Base-by-base conservation (phyloP, 1,139 yeast genomes). In the Pichia sp. region DNA sequence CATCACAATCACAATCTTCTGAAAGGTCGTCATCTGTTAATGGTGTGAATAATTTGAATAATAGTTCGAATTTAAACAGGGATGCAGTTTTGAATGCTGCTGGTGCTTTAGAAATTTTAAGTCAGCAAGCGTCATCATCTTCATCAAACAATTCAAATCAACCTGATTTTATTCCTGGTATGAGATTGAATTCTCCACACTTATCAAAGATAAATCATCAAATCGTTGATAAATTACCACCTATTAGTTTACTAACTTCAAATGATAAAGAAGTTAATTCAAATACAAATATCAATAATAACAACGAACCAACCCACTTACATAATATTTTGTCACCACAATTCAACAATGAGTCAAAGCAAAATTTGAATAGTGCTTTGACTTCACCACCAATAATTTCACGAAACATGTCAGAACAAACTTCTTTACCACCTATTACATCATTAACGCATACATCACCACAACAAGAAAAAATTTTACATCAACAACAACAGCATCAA, bases 21-120 rank as follows among this genome's bases (percentile, higher is more conserved):
- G 70, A 67, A 51, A 57, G 68, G 49, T 61, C 65, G 8, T 60
- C 62, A 27, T 55, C 62, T 13, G 61, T 57, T 19, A 59, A 58
- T 42, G 39, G 45, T 14, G 13, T 16, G 2, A 49, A 46, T n/a
- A 54, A 45, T 43, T 42, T 62, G 16, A 60, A 22, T 39, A 36
- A 36, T 36, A 39, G 14, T 14, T 14, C 29, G 14, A 54, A 44
- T 43, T 43, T 63, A 18, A 60, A 63, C 19, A 59, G 64, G 47
- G 69, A 65, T 53, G 68, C 68, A 1, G 56, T 65, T 31, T 54
- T 65, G 34, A 64, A 65, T 41, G 76, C 75, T 10, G 87, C 87
- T 14, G 84, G 85, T 9, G 85, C 84, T 2, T 72, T 83, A 62
- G 87, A 83, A 60, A 80, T 70, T 28, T 58, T 73, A 61, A 66